Conservation (phyloP, 2,329 filamentous ascomycete species). For the Orbilia javanica region DNA sequence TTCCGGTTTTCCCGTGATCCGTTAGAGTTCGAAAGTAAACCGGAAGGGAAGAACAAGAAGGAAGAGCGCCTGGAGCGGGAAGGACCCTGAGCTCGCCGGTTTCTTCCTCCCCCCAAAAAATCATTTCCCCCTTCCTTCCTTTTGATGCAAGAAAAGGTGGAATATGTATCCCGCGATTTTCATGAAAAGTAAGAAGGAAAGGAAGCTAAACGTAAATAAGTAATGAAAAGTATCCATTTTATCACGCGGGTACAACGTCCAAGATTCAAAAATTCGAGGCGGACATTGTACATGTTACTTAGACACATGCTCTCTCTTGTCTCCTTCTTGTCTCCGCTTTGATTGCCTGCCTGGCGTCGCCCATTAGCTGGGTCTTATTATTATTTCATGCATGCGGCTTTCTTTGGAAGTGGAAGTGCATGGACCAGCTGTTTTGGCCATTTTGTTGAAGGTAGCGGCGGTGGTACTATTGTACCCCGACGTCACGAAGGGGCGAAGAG, state of each 20-base stretch:
- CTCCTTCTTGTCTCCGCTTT: too few species aligned
- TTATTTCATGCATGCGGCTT: constrained; percentile 9
- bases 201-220: neutral
- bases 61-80: neutral
- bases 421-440: neutral
- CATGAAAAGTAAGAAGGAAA: too few species aligned
- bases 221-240: neutral
- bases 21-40: neutral
- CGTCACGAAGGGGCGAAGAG: too few species aligned
- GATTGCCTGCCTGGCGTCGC: neutral
- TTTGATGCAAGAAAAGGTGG: too few species aligned
- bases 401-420: neutral
- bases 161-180: neutral
- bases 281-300: constrained; percentile 5
- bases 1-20: constrained; percentile 9
- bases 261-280: constrained; percentile 14
- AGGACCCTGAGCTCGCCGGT: constrained; percentile 37
- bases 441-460: too few species aligned
- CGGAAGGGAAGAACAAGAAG: neutral
- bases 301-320: neutral
- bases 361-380: neutral
- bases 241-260: constrained; percentile 11
- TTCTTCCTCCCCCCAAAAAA: neutral
- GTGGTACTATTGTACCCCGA: too few species aligned
- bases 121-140: neutral